phyloP scores from a whole-genome alignment of 2,329 filamentous ascomycete genomes.

The Stenocarpella maydis region DNA sequence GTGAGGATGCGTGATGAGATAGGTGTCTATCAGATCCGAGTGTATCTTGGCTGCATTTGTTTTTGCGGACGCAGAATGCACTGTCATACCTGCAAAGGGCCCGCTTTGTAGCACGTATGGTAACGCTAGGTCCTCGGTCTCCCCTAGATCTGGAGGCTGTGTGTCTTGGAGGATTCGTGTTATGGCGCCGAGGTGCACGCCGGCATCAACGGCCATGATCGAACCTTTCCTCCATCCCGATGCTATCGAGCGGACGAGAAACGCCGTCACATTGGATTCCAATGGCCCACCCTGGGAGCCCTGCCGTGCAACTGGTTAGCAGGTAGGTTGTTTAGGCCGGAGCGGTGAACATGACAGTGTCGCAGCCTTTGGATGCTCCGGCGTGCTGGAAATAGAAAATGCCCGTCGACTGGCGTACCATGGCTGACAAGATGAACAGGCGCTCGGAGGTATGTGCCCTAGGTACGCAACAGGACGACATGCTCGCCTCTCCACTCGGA shows the following conservation, averaged over 20 bases:
- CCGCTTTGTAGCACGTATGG: conserved; percentile 69
- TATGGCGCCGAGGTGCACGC: conserved; percentile 87
- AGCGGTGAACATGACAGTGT: conserved; percentile 20
- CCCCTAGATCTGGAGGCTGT: conserved; percentile 49
- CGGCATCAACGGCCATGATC: conserved; percentile 90
- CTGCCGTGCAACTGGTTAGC: conserved; percentile 56
- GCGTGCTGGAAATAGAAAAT: neutral
- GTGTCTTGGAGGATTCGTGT: conserved; percentile 76
- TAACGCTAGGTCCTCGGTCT: conserved; percentile 45
- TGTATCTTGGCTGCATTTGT: conserved; percentile 86
- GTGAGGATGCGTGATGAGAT: conserved; percentile 96
- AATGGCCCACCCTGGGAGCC: conserved; percentile 88
- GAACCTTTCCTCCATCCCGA: conserved; percentile 84
- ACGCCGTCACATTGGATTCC: conserved; percentile 89
- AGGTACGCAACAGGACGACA: neutral
- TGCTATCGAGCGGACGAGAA: conserved; percentile 84
- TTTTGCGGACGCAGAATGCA: conserved; percentile 71
- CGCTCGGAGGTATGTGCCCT: neutral
- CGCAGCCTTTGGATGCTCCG: conserved; percentile 1
- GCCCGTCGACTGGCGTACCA: conserved; percentile 1
- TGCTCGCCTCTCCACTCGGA: conserved; percentile 22
- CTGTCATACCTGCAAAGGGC: conserved; percentile 80
- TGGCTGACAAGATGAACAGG: neutral
- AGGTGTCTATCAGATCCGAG: conserved; percentile 81
- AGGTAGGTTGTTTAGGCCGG: conserved; percentile 32